Base-by-base conservation (phyloP, 1,139 yeast genomes). In the Pichia sp. region DNA sequence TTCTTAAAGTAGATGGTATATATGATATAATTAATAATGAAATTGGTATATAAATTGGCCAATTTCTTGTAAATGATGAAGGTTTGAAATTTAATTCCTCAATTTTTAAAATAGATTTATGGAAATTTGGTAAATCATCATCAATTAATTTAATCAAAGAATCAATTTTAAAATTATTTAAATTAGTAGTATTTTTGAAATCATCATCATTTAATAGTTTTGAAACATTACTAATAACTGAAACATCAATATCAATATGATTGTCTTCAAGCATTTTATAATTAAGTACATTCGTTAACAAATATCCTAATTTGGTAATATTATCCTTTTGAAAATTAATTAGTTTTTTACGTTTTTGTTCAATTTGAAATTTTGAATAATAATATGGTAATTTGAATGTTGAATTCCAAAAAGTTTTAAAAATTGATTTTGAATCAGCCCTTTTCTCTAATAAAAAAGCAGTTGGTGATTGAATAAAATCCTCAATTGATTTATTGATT, bases 41-140 rank as follows among this genome's bases (percentile, higher is more conserved):
- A 3, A 64, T 48, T 0, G 76, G 39, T 0, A 71, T 48, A 1
- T 75, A 49, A 0, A 74, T 49, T 0, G 90, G 83, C 96, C 96
- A 89, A 62, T 81, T 80, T 42, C 90, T 71, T 1, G 72, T 66
- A 7, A 72, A 39, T 30, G 67, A 58, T 1, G 70, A 58, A 2
- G 95, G 96, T 57, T 66, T 61, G 48, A 67, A 50, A 58, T 66
- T 51, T 33, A 36, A 6, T 2, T 4, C 12, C 23, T 43, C 33
- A 25, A 37, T 26, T 6, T 16, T 6, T 16, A 29, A 23, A 22
- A 46, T 42, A 1, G 37, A 34, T 3, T 22, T 9, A 29, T 46
- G 41, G 36, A 47, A 49, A 3, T 38, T 26, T 1, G 60, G 59
- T 6, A 56, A 16, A 12, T 23, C 39, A 12, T 10, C 24, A 4